Conservation (phyloP, 192 early-diverging fungal species). For the Neocallimastix lanati region DNA sequence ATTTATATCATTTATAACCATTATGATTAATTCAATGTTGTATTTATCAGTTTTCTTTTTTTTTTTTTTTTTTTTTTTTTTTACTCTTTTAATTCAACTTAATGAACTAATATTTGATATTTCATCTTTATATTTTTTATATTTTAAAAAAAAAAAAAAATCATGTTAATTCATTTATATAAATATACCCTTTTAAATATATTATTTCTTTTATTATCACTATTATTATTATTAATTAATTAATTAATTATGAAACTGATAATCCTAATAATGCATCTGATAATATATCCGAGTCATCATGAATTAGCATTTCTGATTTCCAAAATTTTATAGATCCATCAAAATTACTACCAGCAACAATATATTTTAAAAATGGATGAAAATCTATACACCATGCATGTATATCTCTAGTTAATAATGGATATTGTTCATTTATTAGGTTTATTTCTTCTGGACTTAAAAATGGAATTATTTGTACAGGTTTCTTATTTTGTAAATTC, state of each 20-base stretch:
- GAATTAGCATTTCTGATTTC: neutral
- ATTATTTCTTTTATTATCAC: too few relatives aligned
- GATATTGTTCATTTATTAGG: neutral
- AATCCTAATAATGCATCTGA: neutral
- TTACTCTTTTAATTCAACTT: too few relatives aligned
- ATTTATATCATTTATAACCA: too few relatives aligned
- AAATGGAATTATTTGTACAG: neutral
- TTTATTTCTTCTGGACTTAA: neutral
- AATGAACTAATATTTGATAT: too few relatives aligned
- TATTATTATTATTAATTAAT: too few relatives aligned
- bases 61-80: too few relatives aligned
- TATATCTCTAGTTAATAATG: neutral
- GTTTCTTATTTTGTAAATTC: neutral
- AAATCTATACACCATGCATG: neutral
- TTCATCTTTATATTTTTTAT: too few relatives aligned
- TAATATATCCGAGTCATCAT: neutral
- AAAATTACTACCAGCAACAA: neutral
- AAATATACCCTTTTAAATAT: too few relatives aligned
- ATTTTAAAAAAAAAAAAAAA: too few relatives aligned
- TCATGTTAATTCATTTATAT: too few relatives aligned
- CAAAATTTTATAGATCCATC: neutral
- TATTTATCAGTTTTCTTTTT: too few relatives aligned
- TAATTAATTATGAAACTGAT: neutral
- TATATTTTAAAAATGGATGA: neutral
- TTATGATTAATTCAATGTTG: too few relatives aligned